Base-by-base conservation (phyloP, 2,329 filamentous ascomycete genomes). In the Myriangium duriaei region DNA sequence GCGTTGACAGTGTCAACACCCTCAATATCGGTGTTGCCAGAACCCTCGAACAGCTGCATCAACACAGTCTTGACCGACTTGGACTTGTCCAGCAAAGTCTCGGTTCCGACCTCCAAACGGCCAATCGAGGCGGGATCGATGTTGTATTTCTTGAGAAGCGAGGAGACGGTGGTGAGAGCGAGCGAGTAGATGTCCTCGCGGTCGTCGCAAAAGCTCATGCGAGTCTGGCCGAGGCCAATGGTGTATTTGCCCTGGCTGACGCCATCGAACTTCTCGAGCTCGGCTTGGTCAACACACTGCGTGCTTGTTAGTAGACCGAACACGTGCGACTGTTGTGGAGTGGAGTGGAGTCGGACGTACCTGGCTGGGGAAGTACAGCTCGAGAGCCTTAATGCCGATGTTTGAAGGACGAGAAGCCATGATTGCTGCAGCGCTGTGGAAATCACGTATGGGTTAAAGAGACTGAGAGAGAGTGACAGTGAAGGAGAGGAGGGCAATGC, bases 111-210 rank as follows among this genome's bases (percentile, higher is more conserved):
- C 49, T 70, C 67, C 44, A 70, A 55, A 49, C 67, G 60, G 45
- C 67, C 67, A 49, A 70, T 69, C 38, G 54, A 56, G 46, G 61
- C 64, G 42, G 64, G 64, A 49, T 69, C 64, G 49, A 70, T 57
- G 39, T 62, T 62, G 63, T 69, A 68, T 49, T 69, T 70, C 45
- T 61, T 62, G 49, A 70, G 55, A 21, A 70, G 64, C 43, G 64
- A 66, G 44, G 67, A 64, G 46, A 69, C 58, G 47, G 64, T 59
- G 42, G 67, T 70, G 46, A 70, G 61, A 49, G 65, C 58, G 49
- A 70, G 56, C 30, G 67, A 69, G 61, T 69, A 70, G 50, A 69
- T 68, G 53, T 70, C 67, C 68, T 69, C 66, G 43, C 66, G 60
- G 53, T 69, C 66, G 54, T 69, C 65, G 54, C 66, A 69, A 57